Percentiles rank a stretch among this genome's conserved stretches.
These are phyloP conservation scores for Diplogelasinospora grovesii DNA, from an alignment of 495 filamentous ascomycete genomes.

Conservation along the genomic window DNA sequence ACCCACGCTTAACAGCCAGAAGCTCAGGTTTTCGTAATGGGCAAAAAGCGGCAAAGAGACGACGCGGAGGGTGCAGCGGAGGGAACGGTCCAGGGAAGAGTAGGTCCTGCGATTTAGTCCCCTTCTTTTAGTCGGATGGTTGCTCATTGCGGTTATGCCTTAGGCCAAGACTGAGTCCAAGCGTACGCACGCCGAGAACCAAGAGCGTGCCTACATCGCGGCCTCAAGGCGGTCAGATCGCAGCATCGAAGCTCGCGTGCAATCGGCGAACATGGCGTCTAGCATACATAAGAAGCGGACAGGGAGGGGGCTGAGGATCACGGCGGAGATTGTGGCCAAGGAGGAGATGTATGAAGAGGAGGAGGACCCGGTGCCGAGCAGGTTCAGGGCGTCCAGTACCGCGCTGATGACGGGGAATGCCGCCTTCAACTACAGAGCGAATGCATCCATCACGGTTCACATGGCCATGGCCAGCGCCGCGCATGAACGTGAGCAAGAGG, in stretches of 20 bases:
- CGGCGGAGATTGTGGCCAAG: slow-evolving; percentile 79
- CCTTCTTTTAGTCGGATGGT: no score
- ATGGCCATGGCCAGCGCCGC: slow-evolving; percentile 50
- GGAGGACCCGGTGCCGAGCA: slow-evolving; percentile 56
- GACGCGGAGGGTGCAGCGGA: no score
- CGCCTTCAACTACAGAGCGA: slow-evolving; percentile 52
- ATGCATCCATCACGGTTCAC: slow-evolving; percentile 53
- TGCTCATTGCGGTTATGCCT: no score
- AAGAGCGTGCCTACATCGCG: slow-evolving; percentile 91
- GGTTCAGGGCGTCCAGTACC: slow-evolving; percentile 49
- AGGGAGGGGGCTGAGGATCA: slow-evolving; percentile 75
- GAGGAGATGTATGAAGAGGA: slow-evolving; percentile 99
- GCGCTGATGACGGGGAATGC: slow-evolving; percentile 47
- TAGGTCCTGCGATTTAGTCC: no score
- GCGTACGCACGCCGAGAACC: slow-evolving; percentile 80
- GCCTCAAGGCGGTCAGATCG: slow-evolving; percentile 88
- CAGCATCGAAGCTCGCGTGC: slow-evolving; percentile 79
- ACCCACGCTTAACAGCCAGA: no score
- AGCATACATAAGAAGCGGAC: slow-evolving; percentile 87
- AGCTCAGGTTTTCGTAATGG: no score
- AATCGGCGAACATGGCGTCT: slow-evolving; percentile 82
- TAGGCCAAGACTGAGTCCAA: no score
- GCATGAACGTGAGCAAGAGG: no score
- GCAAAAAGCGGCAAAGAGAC: no score
- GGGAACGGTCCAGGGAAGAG: no score